Base-by-base conservation (phyloP, 352 stramenopile genomes). In the Thalassiosira oceanica region DNA sequence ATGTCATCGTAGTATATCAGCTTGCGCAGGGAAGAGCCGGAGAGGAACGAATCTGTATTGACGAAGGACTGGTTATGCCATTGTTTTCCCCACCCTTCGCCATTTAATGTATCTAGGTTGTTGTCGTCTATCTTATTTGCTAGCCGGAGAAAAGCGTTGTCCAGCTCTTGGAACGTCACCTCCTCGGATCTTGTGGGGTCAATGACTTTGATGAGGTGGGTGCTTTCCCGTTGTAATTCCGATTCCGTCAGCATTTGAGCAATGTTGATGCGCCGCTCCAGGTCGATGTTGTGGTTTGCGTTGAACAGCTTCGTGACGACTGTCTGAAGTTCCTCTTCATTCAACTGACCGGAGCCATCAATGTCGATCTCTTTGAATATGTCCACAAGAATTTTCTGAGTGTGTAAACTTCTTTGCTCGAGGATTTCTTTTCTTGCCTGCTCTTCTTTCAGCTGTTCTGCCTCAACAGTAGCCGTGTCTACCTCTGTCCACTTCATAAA, bases 1-100 rank as follows among this genome's bases (percentile, higher is more conserved):
- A 83, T 21, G 48, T 85, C 61, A 7, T 79, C 55, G 48, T 62
- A 85, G 44, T 85, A 80, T 18, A 85, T 55, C 8, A 85, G 21
- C n/a, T 56, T 46, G 3, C 66, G 45, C 39, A 82, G 33, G 21
- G 8, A 51, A n/a, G n/a, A 41, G 1, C 2, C 39, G n/a, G 62
- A 75, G n/a, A 80, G 62, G 36, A 80, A 80, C 37, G 36, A 18
- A 24, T 71, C 53, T 10, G 62, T 44, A 36, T 62, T 13, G 1
- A 23, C 35, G 41, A 65, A 67, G 29, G 45, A 20, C 41, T 48
- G 15, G 27, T 43, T 28, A 24, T 55, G 57, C 15, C 6, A 16
- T 2, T 42, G 18, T 1, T 49, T 3, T 21, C 23, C 37, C 13
- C 33, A 24, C 15, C 31, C 18, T 41, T 39, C 35, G 29, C 57